A percentile compares a stretch with the other conserved stretches of the same genome.
These are phyloP conservation scores for Graphilbum sp. DNA, from an alignment of 2,329 filamentous ascomycete species.

Conservation along the genomic window DNA sequence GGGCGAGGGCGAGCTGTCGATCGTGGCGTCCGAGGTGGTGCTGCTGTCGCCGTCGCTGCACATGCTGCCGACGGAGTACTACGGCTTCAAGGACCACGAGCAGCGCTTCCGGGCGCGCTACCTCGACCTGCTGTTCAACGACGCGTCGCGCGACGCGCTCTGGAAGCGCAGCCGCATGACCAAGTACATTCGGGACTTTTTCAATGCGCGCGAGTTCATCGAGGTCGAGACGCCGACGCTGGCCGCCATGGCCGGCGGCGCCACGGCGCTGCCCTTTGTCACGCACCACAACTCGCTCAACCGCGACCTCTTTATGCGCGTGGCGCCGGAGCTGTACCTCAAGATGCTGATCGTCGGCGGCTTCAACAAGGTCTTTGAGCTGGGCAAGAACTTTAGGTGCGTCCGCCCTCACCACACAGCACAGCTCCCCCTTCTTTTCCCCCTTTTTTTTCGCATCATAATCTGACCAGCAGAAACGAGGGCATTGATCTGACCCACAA, in stretches of 20 bases:
- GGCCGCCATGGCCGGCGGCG: constrained; percentile 87
- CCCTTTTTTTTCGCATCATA: background rate
- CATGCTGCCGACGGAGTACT: constrained; percentile 77
- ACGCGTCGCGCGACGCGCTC: constrained; percentile 67
- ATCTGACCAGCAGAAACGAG: constrained; percentile 49
- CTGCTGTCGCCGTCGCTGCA: constrained; percentile 85
- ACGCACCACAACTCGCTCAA: constrained; percentile 94
- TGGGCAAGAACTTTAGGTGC: constrained; percentile 67
- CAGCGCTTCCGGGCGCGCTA: constrained; percentile 86
- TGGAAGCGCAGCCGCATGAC: constrained; percentile 77
- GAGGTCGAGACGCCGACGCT: constrained; percentile 98
- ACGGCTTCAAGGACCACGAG: constrained; percentile 90
- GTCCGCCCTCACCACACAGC: background rate
- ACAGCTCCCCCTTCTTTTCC: background rate
- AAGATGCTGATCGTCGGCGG: constrained; percentile 95
- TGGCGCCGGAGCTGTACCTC: constrained; percentile 89
- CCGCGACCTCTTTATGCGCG: constrained; percentile 87
- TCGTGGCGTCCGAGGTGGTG: constrained; percentile 75
- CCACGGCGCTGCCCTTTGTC: constrained; percentile 85
- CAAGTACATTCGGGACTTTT: constrained; percentile 73
- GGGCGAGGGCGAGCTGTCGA: constrained; percentile 78
- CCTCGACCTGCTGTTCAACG: constrained; percentile 95
- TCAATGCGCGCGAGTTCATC: constrained; percentile 74
- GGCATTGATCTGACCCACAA: constrained; percentile 89
- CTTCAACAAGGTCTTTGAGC: constrained; percentile 85